These are phyloP conservation scores for Trichosporon faecale DNA, from an alignment of 1,284 basidiomycete genomes.

Conservation along the genomic window DNA sequence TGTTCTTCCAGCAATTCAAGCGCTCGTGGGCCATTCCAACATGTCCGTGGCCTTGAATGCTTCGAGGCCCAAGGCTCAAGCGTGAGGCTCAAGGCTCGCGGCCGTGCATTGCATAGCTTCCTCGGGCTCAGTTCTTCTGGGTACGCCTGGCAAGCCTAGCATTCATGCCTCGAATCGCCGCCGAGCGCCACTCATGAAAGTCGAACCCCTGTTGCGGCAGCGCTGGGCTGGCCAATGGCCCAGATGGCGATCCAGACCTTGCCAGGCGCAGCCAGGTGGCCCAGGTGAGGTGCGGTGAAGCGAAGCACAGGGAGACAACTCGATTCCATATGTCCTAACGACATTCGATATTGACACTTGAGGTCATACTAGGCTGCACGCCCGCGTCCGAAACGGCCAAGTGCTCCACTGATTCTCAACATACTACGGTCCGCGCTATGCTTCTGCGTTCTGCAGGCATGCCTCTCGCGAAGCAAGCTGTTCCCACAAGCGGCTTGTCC, in stretches of 20 bases:
- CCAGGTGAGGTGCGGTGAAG: constrained; percentile 1
- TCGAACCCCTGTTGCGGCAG: background rate
- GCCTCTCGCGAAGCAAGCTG: too few species aligned
- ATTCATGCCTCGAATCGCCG: background rate
- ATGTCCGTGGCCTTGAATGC: background rate
- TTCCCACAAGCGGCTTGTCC: too few species aligned
- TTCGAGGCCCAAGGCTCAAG: background rate
- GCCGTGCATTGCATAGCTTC: background rate
- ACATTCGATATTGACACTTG: background rate
- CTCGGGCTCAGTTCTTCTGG: background rate
- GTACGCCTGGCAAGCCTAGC: background rate
- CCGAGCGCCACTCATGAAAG: background rate
- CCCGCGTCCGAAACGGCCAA: too few species aligned
- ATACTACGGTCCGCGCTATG: too few species aligned
- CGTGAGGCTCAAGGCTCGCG: background rate
- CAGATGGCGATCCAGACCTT: background rate
- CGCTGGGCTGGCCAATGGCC: background rate
- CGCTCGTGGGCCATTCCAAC: background rate
- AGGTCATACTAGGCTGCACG: background rate
- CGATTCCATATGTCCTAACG: background rate
- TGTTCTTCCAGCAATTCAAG: background rate
- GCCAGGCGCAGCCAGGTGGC: background rate
- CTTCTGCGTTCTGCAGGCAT: too few species aligned
- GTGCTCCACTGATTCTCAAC: too few species aligned
- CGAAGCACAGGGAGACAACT: background rate